A percentile compares a stretch with the other conserved stretches of the same genome.
phyloP scores from a whole-genome alignment of 495 filamentous ascomycete species.

The Aspergillus sclerotiicarbonarius region DNA sequence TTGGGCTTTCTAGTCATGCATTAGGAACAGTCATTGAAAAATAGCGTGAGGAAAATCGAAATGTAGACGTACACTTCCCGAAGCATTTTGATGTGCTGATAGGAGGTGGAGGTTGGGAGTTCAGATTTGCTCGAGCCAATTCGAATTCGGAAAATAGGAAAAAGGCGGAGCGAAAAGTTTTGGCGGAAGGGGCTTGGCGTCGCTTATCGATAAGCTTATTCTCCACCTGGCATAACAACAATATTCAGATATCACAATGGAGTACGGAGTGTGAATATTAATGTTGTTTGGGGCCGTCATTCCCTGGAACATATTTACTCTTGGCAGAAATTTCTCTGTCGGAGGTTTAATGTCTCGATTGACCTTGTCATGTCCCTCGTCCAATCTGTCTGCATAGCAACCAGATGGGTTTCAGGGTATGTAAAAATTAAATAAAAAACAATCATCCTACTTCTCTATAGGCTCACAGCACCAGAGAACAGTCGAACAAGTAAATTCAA shows the following conservation, averaged over 20 bases:
- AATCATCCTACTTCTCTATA: too few species aligned
- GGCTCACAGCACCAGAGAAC: too few species aligned
- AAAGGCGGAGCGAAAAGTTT: constrained; percentile 23
- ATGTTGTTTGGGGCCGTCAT: too few species aligned
- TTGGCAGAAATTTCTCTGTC: too few species aligned
- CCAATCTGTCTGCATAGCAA: too few species aligned
- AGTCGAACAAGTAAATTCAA: constrained; percentile 7
- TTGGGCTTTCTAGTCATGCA: constrained; percentile 68
- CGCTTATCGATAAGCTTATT: constrained; percentile 30
- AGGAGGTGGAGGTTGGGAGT: not conserved
- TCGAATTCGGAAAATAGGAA: constrained; percentile 6
- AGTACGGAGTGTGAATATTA: too few species aligned
- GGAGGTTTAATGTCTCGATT: too few species aligned
- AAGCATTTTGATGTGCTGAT: constrained; percentile 20
- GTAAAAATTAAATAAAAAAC: not conserved
- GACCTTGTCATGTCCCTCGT: too few species aligned
- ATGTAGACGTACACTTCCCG: constrained; percentile 37
- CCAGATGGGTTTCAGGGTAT: too few species aligned
- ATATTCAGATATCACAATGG: too few species aligned
- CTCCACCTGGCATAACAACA: not conserved
- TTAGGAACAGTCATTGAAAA: not conserved
- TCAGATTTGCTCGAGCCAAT: constrained; percentile 4
- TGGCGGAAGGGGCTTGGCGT: constrained; percentile 28
- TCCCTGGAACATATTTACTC: too few species aligned
- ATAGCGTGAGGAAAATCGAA: not conserved